A percentile compares a stretch with the other conserved stretches of the same genome.
phyloP scores from a whole-genome alignment of 345 rosid genomes.

The Excoecaria cochinchinensis region DNA sequence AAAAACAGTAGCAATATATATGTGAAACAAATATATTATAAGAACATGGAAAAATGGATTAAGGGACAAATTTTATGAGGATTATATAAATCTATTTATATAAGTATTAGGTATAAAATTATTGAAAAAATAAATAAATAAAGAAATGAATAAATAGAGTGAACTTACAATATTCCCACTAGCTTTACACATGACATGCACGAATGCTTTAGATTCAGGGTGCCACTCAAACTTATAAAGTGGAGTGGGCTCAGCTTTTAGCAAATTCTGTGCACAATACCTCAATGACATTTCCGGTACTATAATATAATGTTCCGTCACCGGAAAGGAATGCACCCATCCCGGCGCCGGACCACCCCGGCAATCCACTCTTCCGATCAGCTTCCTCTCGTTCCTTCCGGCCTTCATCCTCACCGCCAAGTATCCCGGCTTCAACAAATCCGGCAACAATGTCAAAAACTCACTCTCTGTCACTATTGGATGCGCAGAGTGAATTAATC shows the following conservation, averaged over 20 bases:
- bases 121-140: too few species aligned
- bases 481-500: slow-evolving; percentile 85
- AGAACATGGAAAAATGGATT: too few species aligned
- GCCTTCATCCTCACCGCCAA: slow-evolving; percentile 76
- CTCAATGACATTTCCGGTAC: slow-evolving; percentile 95
- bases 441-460: slow-evolving; percentile 79
- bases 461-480: slow-evolving; percentile 78
- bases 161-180: slow-evolving; percentile 78
- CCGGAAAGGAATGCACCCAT: slow-evolving; percentile 97
- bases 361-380: slow-evolving; percentile 75
- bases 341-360: slow-evolving; percentile 85
- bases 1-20: too few species aligned
- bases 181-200: slow-evolving; percentile 84
- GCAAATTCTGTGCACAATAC: slow-evolving; percentile 70
- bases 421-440: slow-evolving; percentile 74
- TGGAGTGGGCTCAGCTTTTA: slow-evolving; percentile 90
- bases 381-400: slow-evolving; percentile 74
- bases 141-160: too few species aligned
- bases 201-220: slow-evolving; percentile 64
- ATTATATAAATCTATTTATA: too few species aligned
- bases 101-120: too few species aligned
- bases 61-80: too few species aligned
- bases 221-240: slow-evolving; percentile 93
- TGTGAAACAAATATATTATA: too few species aligned
- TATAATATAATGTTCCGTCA: slow-evolving; percentile 72